Evolutionary conservation across 495 filamentous ascomycete species (phyloP), one percentile per base, ranked within the genome.

Genomic region (Staphylotrichum tortipilum): DNA sequence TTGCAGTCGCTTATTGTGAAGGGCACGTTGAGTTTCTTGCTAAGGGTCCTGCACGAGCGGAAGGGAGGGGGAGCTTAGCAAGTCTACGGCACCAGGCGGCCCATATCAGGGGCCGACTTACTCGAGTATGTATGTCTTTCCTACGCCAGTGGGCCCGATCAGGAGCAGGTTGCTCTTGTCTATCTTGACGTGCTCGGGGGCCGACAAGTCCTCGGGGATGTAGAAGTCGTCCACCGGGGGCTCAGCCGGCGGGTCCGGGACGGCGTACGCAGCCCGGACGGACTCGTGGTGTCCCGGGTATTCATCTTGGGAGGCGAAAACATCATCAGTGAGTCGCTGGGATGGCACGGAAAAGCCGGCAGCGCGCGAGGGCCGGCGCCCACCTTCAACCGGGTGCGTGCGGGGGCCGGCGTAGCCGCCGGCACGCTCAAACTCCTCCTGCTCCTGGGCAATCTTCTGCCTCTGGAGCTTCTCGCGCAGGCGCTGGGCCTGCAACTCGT

Each of bases 1-100:
- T 94, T 97, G 68, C 94, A 97, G 63, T 98, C 94, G 50, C 89
- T 92, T 65, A 97, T 97, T 52, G 86, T 91, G 63, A 98, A 96
- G 1, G 92, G 94, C 2, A 97, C 92, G 44, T 92, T 89, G 18
- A 98, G 64, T 48, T 75, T 70, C 58, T 75, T 77, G 65, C 72
- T 74, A 2, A 75, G 52, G 19, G 71, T 74, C 47, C 72, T 74
- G 39, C 6, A 18, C 15, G n/a, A n/a, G n/a, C n/a, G n/a, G n/a
- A n/a, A n/a, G n/a, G n/a, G n/a, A n/a, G n/a, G n/a, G n/a, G n/a
- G n/a, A n/a, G n/a, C n/a, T n/a, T n/a, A n/a, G n/a, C n/a, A n/a
- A n/a, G n/a, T n/a, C n/a, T n/a, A n/a, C n/a, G n/a, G n/a, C n/a
- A n/a, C n/a, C n/a, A n/a, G n/a, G n/a, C n/a, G n/a, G n/a, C n/a